Evolutionary conservation across 208 protist species (phyloP), one percentile per base, ranked within the genome.

Genomic region (Trypanosoma lewisi): DNA sequence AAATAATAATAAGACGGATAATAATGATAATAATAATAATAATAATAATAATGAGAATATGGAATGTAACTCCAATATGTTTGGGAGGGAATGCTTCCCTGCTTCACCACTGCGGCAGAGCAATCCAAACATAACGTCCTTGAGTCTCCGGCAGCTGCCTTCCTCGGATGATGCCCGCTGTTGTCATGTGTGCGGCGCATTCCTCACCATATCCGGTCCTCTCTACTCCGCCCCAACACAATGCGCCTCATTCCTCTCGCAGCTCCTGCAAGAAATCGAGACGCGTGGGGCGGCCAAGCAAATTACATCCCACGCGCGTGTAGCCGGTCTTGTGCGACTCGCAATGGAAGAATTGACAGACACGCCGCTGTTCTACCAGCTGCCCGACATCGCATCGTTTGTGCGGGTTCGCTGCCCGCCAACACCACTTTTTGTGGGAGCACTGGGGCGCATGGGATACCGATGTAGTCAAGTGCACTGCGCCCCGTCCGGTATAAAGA

Each of bases 191-290:
- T 98, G 94, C 62, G 95, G 93, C 4, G 53, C 66, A 16, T 57
- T 74, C 52, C 67, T 96, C 36, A 80, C 83, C 41, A 42, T 97
- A 1, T 94, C 86, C 2, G 97, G 97, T 7, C 97, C 97, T n/a
- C 63, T 98, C 11, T 99, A 97, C 85, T 77, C 70, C 7, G 91
- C 69, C 0, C 80, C 93, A 12, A 96, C 97, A 2, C 97, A 98
- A 66, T 78, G 93, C 54, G 19, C 8, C 4, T 70, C 77, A 1
- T 98, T 95, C 60, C 69, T 98, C 2, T 57, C 63, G 19, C 44
- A 82, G 28, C 68, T 96, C 12, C 67, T 97, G 2, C 68, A 54
- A 21, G 62, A 93, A 57, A 61, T 97, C 0, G 67, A 94, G 53
- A 62, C 81, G 53, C 87, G 91, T 42, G 73, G 73, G 33, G 64